Percentiles rank a stretch among this genome's conserved stretches.
phyloP scores from a whole-genome alignment of 2,329 filamentous ascomycete species.

The Penicillium sp. region DNA sequence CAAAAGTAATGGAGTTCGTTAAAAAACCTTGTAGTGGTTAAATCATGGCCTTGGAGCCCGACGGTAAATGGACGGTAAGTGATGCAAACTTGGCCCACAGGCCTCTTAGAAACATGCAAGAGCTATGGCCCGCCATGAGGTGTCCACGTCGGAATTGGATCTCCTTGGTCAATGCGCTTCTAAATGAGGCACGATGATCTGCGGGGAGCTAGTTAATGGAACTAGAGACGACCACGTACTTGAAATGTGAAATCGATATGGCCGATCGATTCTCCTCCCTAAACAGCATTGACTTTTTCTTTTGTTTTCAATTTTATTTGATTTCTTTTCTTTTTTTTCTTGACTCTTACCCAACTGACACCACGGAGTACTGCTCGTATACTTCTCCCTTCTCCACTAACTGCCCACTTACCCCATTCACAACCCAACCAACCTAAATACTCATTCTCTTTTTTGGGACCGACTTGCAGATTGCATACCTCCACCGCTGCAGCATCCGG shows the following conservation, averaged over 20 bases:
- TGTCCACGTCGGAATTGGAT: constrained; percentile 10
- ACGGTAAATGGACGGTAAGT: neutral
- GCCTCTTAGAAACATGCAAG: neutral
- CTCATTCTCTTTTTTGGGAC: constrained; percentile 2
- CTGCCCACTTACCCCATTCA: neutral
- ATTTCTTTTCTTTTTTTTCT: neutral
- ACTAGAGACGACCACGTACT: constrained; percentile 1
- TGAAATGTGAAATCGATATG: neutral
- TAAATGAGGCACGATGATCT: constrained; percentile 12
- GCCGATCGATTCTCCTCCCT: neutral
- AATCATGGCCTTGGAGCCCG: neutral
- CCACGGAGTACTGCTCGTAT: neutral
- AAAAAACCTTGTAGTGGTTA: neutral
- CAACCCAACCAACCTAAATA: neutral
- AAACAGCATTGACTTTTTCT: neutral
- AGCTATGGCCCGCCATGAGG: constrained; percentile 5
- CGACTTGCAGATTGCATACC: constrained; percentile 8
- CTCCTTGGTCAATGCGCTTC: constrained; percentile 12
- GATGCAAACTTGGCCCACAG: neutral
- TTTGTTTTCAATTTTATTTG: neutral
- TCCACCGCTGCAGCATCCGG: constrained; percentile 11
- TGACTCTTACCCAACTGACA: neutral
- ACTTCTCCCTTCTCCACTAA: neutral
- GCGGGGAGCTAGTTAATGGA: constrained; percentile 11
- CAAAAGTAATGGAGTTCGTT: constrained; percentile 2